A percentile compares a stretch with the other conserved stretches of the same genome.
These are phyloP conservation scores for Drechslera avenae DNA, from an alignment of 2,329 filamentous ascomycete genomes.

Conservation along the genomic window DNA sequence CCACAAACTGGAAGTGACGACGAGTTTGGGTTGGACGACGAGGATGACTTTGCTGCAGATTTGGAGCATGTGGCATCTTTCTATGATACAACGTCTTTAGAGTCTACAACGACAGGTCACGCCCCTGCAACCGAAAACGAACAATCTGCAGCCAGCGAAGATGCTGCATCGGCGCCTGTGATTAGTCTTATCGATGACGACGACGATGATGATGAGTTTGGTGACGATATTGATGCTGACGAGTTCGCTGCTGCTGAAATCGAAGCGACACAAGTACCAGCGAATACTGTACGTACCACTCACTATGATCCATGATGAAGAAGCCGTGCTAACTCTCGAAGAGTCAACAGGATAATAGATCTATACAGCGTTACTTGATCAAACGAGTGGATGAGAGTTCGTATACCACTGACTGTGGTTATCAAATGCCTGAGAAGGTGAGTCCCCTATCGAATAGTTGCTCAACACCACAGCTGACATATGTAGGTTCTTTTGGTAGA, in stretches of 20 bases:
- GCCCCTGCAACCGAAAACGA: background rate
- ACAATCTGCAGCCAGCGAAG: constrained; percentile 1
- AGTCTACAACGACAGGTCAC: constrained; percentile 16
- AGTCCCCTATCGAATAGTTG: background rate
- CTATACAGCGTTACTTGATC: constrained; percentile 86
- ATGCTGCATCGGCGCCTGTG: constrained; percentile 19
- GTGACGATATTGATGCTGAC: constrained; percentile 74
- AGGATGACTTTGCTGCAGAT: constrained; percentile 61
- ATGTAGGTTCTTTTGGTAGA: constrained; percentile 77
- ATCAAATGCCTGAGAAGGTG: constrained; percentile 73
- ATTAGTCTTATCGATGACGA: constrained; percentile 47
- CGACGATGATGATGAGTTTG: constrained; percentile 65
- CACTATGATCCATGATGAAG: constrained; percentile 20
- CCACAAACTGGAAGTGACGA: constrained; percentile 45
- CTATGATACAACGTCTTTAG: constrained; percentile 54
- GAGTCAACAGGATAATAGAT: constrained; percentile 71
- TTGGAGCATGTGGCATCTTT: constrained; percentile 63
- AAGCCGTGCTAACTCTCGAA: constrained; percentile 65
- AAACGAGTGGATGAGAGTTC: constrained; percentile 72
- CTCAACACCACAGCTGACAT: constrained; percentile 23
- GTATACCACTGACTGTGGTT: constrained; percentile 68
- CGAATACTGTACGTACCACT: constrained; percentile 59
- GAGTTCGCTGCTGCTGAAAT: constrained; percentile 68
- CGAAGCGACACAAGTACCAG: constrained; percentile 70
- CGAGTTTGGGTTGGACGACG: constrained; percentile 54